These are phyloP conservation scores for Metschnikowia proteae DNA, from an alignment of 805 yeast species.

Conservation along the genomic window DNA sequence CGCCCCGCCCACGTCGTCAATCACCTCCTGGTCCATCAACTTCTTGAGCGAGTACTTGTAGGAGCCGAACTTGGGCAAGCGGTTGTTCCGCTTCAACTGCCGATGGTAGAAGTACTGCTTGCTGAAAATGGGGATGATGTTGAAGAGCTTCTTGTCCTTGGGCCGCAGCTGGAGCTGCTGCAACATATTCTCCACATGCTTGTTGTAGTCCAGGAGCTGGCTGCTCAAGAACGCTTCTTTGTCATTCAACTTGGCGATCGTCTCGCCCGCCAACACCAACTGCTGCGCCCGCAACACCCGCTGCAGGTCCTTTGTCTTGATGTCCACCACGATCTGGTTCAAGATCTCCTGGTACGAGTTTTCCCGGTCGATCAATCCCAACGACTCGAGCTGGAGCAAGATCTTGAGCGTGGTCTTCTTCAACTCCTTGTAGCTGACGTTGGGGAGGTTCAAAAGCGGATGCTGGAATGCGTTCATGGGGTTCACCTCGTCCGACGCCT, in stretches of 20 bases:
- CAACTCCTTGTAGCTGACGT: slow-evolving; percentile 62
- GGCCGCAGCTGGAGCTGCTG: slow-evolving; percentile 43
- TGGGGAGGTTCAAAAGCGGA: slow-evolving; percentile 49
- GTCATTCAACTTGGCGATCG: slow-evolving; percentile 41
- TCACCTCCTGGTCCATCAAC: slow-evolving; percentile 66
- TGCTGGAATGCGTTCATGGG: not conserved
- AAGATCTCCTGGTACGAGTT: slow-evolving; percentile 75
- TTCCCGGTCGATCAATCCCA: slow-evolving; percentile 59
- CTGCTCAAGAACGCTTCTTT: slow-evolving; percentile 44
- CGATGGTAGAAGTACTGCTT: slow-evolving; percentile 75
- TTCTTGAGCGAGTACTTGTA: slow-evolving; percentile 73
- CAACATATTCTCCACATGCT: slow-evolving; percentile 44
- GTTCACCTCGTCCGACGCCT: not conserved
- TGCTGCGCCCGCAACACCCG: slow-evolving; percentile 41
- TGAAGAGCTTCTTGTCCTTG: slow-evolving; percentile 44
- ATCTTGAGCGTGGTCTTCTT: slow-evolving; percentile 73
- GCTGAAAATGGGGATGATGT: slow-evolving; percentile 54
- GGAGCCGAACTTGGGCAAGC: slow-evolving; percentile 71
- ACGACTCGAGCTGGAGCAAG: slow-evolving; percentile 67
- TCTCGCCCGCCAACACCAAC: slow-evolving; percentile 37
- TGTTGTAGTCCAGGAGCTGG: slow-evolving; percentile 44
- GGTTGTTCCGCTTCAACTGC: slow-evolving; percentile 60
- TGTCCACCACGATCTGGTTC: slow-evolving; percentile 81
- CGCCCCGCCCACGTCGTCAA: slow-evolving; percentile 57
- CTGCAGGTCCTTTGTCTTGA: slow-evolving; percentile 48